phyloP scores from a whole-genome alignment of 306 rosid genomes.

The Acmispon strigosus region DNA sequence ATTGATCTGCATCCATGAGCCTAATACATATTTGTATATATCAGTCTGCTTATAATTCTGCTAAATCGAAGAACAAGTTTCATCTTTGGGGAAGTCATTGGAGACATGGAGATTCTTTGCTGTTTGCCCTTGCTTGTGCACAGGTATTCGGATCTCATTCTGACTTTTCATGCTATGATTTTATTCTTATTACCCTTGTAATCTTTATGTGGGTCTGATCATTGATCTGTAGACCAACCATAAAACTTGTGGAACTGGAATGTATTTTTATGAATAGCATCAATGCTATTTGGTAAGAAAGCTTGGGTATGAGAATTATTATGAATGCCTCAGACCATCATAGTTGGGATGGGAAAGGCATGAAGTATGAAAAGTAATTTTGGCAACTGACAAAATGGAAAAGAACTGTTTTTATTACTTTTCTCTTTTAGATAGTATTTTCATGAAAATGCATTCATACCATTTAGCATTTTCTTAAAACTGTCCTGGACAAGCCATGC shows the following conservation, averaged over 20 bases:
- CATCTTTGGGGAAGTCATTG: slow-evolving; percentile 99
- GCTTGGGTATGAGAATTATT: neutral
- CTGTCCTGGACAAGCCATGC: too few relatives aligned
- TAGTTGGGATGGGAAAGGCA: neutral
- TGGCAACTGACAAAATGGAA: neutral
- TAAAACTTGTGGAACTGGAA: slow-evolving; percentile 11
- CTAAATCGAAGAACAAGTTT: slow-evolving; percentile 84
- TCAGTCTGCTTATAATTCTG: slow-evolving; percentile 95
- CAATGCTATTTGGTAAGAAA: neutral
- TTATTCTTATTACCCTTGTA: neutral
- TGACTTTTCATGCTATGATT: neutral
- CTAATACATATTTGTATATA: slow-evolving; percentile 23
- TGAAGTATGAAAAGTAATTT: neutral
- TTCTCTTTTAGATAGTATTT: too few relatives aligned
- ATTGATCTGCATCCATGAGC: neutral
- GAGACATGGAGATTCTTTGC: slow-evolving; percentile 94
- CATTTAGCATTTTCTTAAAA: too few relatives aligned
- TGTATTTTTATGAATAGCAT: neutral
- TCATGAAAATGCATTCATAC: too few relatives aligned
- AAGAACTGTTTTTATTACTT: too few relatives aligned
- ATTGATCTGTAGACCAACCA: slow-evolving; percentile 1
- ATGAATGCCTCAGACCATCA: neutral
- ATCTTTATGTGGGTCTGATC: neutral
- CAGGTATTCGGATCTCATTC: slow-evolving; percentile 50
- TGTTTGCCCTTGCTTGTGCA: slow-evolving; percentile 86